Percentiles rank a stretch among this genome's conserved stretches.
phyloP scores from a whole-genome alignment of 768 basidiomycete species.

The Suillus variegatus region DNA sequence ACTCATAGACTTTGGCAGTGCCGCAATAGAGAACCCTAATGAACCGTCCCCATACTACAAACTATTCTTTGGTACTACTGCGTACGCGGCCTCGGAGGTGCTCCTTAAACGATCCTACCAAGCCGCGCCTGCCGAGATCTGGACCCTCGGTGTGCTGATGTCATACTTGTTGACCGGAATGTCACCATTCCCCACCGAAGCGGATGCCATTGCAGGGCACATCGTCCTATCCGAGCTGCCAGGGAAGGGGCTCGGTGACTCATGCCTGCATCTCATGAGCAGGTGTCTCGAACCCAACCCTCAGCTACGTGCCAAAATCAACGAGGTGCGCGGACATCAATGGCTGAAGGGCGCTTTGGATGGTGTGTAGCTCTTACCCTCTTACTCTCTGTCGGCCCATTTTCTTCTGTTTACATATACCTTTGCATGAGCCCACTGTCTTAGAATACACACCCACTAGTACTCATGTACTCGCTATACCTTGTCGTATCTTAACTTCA shows the following conservation, averaged over 20 bases:
- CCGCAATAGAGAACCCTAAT: slow-evolving; percentile 68
- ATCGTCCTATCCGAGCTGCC: slow-evolving; percentile 51
- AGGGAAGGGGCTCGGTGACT: slow-evolving; percentile 41
- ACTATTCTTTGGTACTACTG: slow-evolving; percentile 90
- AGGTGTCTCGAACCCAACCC: slow-evolving; percentile 88
- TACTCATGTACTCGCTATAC: slow-evolving; percentile 2
- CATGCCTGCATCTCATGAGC: slow-evolving; percentile 62
- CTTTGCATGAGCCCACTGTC: neutral
- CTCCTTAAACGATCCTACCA: slow-evolving; percentile 86
- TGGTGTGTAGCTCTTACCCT: slow-evolving; percentile 15
- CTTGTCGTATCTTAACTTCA: neutral
- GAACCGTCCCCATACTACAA: slow-evolving; percentile 67
- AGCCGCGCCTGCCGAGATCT: slow-evolving; percentile 93
- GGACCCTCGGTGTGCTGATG: slow-evolving; percentile 94
- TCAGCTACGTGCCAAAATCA: slow-evolving; percentile 74
- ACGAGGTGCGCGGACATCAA: slow-evolving; percentile 78
- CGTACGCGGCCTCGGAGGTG: slow-evolving; percentile 95
- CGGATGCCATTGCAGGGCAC: slow-evolving; percentile 70
- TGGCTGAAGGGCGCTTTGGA: slow-evolving; percentile 58
- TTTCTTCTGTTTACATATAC: slow-evolving; percentile 1
- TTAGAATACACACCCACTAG: neutral
- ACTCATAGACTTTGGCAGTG: slow-evolving; percentile 94
- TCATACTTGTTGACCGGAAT: slow-evolving; percentile 92
- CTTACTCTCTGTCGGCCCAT: neutral
- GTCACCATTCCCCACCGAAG: slow-evolving; percentile 89